Base-by-base conservation (phyloP, 768 basidiomycete genomes). In the Clitopilus hobsonii region DNA sequence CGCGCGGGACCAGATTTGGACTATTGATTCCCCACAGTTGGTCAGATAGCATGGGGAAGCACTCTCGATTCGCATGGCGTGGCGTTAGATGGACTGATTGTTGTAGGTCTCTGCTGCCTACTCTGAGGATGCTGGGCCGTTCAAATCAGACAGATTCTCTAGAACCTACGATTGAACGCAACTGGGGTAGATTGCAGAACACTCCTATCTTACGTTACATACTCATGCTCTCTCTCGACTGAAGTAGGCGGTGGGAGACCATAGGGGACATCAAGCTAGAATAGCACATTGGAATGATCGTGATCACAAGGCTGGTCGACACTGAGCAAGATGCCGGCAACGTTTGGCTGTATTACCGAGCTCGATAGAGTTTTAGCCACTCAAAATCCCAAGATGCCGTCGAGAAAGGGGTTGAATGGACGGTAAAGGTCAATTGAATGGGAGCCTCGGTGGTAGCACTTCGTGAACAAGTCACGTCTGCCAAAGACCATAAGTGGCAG, bases 111-210 rank as follows among this genome's bases (percentile, higher is more conserved):
- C 8, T 4, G 32, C 22, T 16, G 22, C 18, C 41, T 45, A 5
- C 5, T 16, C 22, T n/a, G n/a, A 45, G 18, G 18, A 23, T 45
- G n/a, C 22, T 23, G 18, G 18, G 11, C 4, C 41, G 10, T 18
- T 11, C 2, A 16, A 23, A 23, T 45, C 41, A 45, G 41, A 45
- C 18, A 16, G 3, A 18, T 45, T 45, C 41, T 23, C 22, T 45
- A 23, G 41, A 45, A 45, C 10, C 22, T 10, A 20, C 41, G 41
- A 23, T 10, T 23, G 41, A 18, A 18, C 41, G 16, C 41, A 45
- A 45, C 41, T 45, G 41, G 41, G 41, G 41, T 45, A 45, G 41
- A 23, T 45, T 18, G n/a, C n/a, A 45, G 41, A 45, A 45, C 41
- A 45, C 10, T 20, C n/a, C n/a, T 45, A 45, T 20, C n/a, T 45